Evolutionary conservation across 1,284 basidiomycete species (phyloP).

Genomic region (Tilletia indica): DNA sequence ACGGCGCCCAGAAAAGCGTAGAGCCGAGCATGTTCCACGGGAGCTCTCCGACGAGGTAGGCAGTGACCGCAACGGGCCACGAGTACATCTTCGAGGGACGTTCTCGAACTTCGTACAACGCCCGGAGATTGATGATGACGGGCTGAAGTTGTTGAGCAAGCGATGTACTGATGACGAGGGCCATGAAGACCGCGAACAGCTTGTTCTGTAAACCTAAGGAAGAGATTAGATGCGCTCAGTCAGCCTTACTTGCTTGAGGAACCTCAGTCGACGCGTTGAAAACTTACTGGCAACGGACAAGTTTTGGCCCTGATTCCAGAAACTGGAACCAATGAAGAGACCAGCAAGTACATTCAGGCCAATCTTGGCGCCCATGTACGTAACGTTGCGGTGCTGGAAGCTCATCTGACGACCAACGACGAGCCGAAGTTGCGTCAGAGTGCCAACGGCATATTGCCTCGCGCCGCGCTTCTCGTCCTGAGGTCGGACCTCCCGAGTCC

Average conservation of each 20-base stretch:
- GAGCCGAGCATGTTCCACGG: conserved; percentile 48
- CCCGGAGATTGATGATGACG: conserved; percentile 60
- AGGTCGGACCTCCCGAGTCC: conserved; percentile 28
- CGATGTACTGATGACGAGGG: conserved; percentile 44
- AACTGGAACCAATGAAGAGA: conserved; percentile 64
- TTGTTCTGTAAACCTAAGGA: conserved; percentile 66
- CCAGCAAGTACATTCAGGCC: conserved; percentile 61
- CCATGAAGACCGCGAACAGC: conserved; percentile 65
- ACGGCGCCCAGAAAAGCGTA: conserved; percentile 45
- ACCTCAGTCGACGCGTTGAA: background rate
- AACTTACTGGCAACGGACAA: conserved; percentile 27
- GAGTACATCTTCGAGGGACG: conserved; percentile 75
- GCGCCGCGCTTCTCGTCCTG: conserved; percentile 43
- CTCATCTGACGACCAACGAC: conserved; percentile 42
- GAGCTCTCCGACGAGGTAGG: conserved; percentile 57
- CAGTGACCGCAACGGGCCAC: conserved; percentile 68
- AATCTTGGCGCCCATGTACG: conserved; percentile 39
- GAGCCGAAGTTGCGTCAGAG: conserved; percentile 38
- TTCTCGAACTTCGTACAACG: conserved; percentile 72
- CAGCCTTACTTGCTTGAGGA: background rate
- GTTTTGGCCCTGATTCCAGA: conserved; percentile 42
- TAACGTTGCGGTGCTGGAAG: conserved; percentile 54
- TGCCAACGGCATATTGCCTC: conserved; percentile 47
- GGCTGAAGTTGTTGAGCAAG: conserved; percentile 55
- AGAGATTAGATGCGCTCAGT: background rate